These are phyloP conservation scores for Monascus ruber DNA, from an alignment of 2,329 filamentous ascomycete species.

Conservation along the genomic window DNA sequence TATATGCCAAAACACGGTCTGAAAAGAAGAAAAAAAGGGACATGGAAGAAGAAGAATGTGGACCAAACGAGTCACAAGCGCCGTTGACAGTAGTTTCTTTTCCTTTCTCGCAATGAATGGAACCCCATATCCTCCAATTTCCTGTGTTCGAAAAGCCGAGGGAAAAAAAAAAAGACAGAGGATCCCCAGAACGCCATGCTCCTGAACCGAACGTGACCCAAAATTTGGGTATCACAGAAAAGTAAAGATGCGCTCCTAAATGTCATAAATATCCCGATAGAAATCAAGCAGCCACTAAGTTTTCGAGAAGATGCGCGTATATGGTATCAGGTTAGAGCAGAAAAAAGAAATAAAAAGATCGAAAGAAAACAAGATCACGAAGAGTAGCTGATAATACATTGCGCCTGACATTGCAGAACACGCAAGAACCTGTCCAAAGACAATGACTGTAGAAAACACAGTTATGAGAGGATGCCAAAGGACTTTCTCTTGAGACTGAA, in stretches of 20 bases:
- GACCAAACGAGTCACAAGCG: too few relatives aligned
- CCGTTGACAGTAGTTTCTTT: too few relatives aligned
- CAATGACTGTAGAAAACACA: neutral
- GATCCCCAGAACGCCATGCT: too few relatives aligned
- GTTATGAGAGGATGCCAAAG: slow-evolving; percentile 24
- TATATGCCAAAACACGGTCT: neutral
- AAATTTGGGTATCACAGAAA: neutral
- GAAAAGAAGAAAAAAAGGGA: neutral
- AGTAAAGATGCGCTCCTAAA: neutral
- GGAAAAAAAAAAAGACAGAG: too few relatives aligned
- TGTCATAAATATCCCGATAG: too few relatives aligned
- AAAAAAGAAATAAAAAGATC: neutral
- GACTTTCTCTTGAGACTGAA: slow-evolving; percentile 36
- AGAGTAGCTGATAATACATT: neutral
- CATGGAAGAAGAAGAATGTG: neutral
- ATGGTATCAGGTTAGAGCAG: neutral
- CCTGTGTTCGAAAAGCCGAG: too few relatives aligned
- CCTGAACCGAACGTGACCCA: too few relatives aligned
- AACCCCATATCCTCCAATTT: too few relatives aligned
- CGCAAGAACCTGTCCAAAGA: neutral
- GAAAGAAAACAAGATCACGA: neutral
- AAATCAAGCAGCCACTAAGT: neutral
- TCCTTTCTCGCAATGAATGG: too few relatives aligned
- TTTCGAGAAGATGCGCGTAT: neutral
- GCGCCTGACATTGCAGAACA: neutral